Base-by-base conservation (phyloP, 257 asterid genomes). In the Primulina huaijiensis region DNA sequence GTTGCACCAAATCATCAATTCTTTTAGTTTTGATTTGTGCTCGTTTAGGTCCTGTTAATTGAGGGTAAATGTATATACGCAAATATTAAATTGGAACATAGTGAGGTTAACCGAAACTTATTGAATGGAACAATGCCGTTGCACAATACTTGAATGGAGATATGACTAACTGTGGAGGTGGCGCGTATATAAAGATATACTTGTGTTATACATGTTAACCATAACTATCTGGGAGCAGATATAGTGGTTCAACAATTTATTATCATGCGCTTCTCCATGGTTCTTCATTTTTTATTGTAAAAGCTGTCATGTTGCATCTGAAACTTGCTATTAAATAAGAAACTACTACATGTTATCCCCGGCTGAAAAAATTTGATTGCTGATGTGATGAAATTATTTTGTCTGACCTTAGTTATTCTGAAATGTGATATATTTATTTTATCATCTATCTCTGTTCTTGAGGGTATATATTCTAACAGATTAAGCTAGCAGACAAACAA, bases 401-500 rank as follows among this genome's bases (percentile, higher is more conserved):
- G 67, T 31, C 38, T 7, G 50, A n/a, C 50, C 2, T 0, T 16
- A 14, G 57, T 5, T 14, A 50, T 2, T 1, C 56, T 14, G 56
- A 50, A 16, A 50, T 16, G 56, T 12, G 7, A 17, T 50, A 0
- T 46, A 17, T 50, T 16, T 50, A 12, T 4, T 43, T 14, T 17
- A 43, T 50, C 20, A 6, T 30, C 21, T 46, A 25, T 14, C 52
- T 31, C 23, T 38, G 9, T 30, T 35, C 3, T 1, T 33, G 68
- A 16, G 11, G 46, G 43, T 16, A 50, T 50, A 50, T 61, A 14
- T 59, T 64, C 53, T 66, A 31, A 61, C 77, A 94, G 99, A 80
- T 89, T 78, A 88, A 88, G 83, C 91, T 94, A 78, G 97, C 99
- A 7, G 97, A 94, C 87, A 91, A 89, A 81, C 99, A 86, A 82